Evolutionary conservation across 2,329 filamentous ascomycete genomes (phyloP), one percentile per base, ranked within the genome.

Genomic region (Claviceps digitariae): DNA sequence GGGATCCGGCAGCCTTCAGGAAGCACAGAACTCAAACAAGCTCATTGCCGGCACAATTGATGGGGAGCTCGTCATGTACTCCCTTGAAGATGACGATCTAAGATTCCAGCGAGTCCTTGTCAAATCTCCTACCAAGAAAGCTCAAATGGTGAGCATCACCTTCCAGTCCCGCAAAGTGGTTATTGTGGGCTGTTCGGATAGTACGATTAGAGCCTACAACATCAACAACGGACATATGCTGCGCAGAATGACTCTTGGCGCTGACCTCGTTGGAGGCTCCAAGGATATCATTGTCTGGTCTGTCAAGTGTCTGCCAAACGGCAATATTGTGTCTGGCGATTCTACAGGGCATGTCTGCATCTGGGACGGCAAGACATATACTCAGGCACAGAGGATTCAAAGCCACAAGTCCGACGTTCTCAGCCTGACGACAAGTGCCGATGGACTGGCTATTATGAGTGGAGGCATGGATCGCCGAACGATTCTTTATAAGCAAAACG

Each of bases 101-200:
- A 81, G 81, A 56, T 95, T 95, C 64, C 78, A 90, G 63, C 81
- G 82, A 60, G 79, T 89, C 43, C 72, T 97, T 55, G 78, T 85
- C 43, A 78, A 87, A 58, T 84, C 88, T 2, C 83, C 87, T 2
- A 84, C 84, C 31, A 94, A 91, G 72, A 90, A 86, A 69, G 83
- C 88, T 36, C 84, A 91, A 63, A 91, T 95, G 64, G 82, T 97
- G 62, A 95, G 89, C 71, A 83, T 98, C 57, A 81, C 86, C 25
- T 98, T 94, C 70, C 90, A 96, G 69, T 85, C 87, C 59, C 82
- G 86, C 54, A 81, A 91, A 63, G 82, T 83, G 36, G 83, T 91
- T 55, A 81, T 96, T 44, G 90, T 91, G 38, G 93, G 93, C 23
- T 97, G 93, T 67, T 91, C 90, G n/a, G 91, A 98, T 71, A 90